Conservation (phyloP, 768 basidiomycete species). For the Boletus vinaceobasis region DNA sequence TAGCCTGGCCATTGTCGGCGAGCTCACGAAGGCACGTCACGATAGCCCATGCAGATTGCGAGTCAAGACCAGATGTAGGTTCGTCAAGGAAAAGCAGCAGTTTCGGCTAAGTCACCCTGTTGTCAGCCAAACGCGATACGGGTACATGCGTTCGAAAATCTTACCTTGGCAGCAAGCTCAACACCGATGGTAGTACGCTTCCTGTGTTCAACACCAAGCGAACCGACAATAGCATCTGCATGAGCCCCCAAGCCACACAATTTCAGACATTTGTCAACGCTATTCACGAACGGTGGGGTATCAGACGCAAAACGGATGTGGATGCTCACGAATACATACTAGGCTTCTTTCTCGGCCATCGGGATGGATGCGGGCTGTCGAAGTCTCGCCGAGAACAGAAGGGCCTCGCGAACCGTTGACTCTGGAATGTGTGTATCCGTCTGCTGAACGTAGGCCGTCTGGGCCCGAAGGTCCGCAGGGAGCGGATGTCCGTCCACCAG, state of each 20-base stretch:
- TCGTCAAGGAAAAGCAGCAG: constrained; percentile 58
- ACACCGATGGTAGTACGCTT: constrained; percentile 61
- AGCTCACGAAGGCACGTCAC: constrained; percentile 48
- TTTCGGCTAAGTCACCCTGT: constrained; percentile 29
- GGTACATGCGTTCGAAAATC: background rate
- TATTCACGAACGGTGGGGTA: constrained; percentile 6
- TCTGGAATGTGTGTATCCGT: constrained; percentile 76
- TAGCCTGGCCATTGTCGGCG: constrained; percentile 52
- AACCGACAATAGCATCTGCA: constrained; percentile 64
- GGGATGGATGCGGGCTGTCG: constrained; percentile 70
- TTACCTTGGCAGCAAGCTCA: constrained; percentile 54
- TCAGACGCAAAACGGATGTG: background rate
- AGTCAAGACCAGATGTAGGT: constrained; percentile 55
- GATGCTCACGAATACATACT: constrained; percentile 44
- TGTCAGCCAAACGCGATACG: background rate
- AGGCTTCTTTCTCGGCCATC: constrained; percentile 69
- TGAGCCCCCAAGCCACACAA: constrained; percentile 63
- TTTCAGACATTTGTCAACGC: constrained; percentile 54
- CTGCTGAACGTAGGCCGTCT: constrained; percentile 61
- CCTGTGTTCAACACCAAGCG: constrained; percentile 44
- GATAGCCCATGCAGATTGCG: constrained; percentile 51
- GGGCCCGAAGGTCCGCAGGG: constrained; percentile 58
- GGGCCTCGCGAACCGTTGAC: constrained; percentile 76
- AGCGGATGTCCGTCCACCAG: constrained; percentile 53
- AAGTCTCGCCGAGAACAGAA: constrained; percentile 74